Evolutionary conservation across 352 stramenopile species (phyloP).

Genomic region (Globisporangium megalacanthum): DNA sequence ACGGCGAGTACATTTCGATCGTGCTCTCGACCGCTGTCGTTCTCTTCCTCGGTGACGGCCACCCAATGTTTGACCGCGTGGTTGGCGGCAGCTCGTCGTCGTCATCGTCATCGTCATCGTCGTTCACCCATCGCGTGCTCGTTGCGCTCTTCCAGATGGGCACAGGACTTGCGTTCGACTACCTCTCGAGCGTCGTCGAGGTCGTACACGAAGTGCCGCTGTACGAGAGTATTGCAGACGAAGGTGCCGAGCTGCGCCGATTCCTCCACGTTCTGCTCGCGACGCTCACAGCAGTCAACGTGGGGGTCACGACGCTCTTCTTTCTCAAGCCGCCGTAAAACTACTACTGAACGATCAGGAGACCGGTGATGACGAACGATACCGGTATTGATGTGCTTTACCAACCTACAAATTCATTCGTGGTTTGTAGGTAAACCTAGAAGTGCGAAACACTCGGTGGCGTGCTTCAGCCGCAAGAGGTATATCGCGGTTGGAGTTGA

Average conservation of each 20-base stretch:
- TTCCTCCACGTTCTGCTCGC: constrained; percentile 22
- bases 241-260: constrained; percentile 17
- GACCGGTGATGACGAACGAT: too few species aligned
- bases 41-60: constrained; percentile 13
- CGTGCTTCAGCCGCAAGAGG: too few species aligned
- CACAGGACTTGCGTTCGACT: constrained; percentile 23
- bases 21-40: constrained; percentile 21
- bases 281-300: constrained; percentile 21
- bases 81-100: too few species aligned
- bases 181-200: constrained; percentile 29
- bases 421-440: too few species aligned
- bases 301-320: constrained; percentile 18
- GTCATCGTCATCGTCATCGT: too few species aligned
- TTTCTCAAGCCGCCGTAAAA: constrained; percentile 4
- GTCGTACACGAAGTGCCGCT: constrained; percentile 32
- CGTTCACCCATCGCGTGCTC: constrained; percentile 6
- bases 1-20: constrained; percentile 47
- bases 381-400: too few species aligned
- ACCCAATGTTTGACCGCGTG: constrained; percentile 19
- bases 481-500: too few species aligned
- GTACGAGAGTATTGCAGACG: constrained; percentile 26
- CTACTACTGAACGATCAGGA: too few species aligned
- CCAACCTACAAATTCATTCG: too few species aligned
- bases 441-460: too few species aligned
- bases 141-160: constrained; percentile 12